These are phyloP conservation scores for Sherardia arvensis DNA, from an alignment of 257 asterid genomes.

Conservation along the genomic window DNA sequence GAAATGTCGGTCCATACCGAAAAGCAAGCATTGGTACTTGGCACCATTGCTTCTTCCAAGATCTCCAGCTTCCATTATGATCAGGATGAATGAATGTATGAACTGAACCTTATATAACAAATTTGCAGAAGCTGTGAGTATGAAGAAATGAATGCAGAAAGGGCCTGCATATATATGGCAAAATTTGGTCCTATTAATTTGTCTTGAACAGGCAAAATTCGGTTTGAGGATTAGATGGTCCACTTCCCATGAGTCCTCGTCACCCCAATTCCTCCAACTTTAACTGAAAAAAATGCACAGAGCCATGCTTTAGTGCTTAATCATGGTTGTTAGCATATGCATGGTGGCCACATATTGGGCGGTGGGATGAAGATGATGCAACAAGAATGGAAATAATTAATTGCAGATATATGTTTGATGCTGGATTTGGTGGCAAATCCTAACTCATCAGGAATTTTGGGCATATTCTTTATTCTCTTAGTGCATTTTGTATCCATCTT, in stretches of 20 bases:
- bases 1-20: conserved; percentile 38
- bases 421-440: background rate
- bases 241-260: background rate
- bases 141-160: background rate
- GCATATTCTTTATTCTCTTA: conserved; percentile 4
- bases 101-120: too few species aligned
- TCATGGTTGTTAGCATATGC: background rate
- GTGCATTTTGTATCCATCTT: conserved; percentile 5
- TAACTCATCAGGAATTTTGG: background rate
- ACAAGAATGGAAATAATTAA: background rate
- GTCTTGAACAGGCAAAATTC: background rate
- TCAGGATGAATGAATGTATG: background rate
- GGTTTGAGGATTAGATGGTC: background rate
- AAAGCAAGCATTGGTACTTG: conserved; percentile 52
- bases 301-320: background rate
- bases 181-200: background rate
- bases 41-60: conserved; percentile 21
- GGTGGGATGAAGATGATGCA: background rate
- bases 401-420: background rate
- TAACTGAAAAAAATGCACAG: background rate
- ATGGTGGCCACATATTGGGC: background rate
- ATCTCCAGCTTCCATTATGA: conserved; percentile 46
- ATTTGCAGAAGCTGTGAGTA: background rate
- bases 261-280: background rate
- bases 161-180: background rate